A percentile compares a stretch with the other conserved stretches of the same genome.
These are phyloP conservation scores for Dimargaris cristalligena DNA, from an alignment of 192 early-diverging fungal genomes.

Conservation along the genomic window DNA sequence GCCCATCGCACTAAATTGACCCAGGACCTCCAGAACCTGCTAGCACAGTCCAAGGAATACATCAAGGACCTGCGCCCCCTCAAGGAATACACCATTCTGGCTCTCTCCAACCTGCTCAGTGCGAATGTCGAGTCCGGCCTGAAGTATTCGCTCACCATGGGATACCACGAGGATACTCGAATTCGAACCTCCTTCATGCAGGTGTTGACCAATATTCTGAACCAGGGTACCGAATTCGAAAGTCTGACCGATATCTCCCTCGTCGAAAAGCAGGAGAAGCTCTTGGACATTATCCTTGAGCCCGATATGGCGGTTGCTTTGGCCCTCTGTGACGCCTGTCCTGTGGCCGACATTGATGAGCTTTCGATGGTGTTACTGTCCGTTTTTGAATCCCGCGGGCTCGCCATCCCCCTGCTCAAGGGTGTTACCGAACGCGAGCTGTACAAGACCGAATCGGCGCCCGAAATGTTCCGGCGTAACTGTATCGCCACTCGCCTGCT, in stretches of 20 bases:
- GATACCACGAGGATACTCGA: constrained; percentile 79
- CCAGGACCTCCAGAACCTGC: constrained; percentile 20
- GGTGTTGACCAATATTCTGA: constrained; percentile 81
- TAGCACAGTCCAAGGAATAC: constrained; percentile 39
- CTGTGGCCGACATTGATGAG: constrained; percentile 78
- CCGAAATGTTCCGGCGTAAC: constrained; percentile 83
- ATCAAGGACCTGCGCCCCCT: constrained; percentile 44
- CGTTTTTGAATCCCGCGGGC: constrained; percentile 61
- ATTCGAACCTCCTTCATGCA: constrained; percentile 82
- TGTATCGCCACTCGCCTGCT: constrained; percentile 79
- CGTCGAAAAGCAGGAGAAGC: constrained; percentile 57
- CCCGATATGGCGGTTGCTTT: constrained; percentile 59
- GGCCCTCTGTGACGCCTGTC: constrained; percentile 69
- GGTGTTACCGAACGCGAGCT: constrained; percentile 74
- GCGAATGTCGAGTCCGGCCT: constrained; percentile 88
- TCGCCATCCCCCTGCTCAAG: constrained; percentile 56
- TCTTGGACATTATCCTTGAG: constrained; percentile 59
- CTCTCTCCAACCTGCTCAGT: constrained; percentile 74
- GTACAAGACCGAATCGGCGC: constrained; percentile 58
- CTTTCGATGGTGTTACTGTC: constrained; percentile 57
- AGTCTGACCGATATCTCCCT: constrained; percentile 58
- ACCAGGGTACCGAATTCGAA: constrained; percentile 73
- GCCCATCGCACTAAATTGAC: constrained; percentile 9
- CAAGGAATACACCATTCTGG: constrained; percentile 75
- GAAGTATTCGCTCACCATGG: constrained; percentile 73